Base-by-base conservation (phyloP, 2,329 filamentous ascomycete genomes). In the Fonsecaea monophora region DNA sequence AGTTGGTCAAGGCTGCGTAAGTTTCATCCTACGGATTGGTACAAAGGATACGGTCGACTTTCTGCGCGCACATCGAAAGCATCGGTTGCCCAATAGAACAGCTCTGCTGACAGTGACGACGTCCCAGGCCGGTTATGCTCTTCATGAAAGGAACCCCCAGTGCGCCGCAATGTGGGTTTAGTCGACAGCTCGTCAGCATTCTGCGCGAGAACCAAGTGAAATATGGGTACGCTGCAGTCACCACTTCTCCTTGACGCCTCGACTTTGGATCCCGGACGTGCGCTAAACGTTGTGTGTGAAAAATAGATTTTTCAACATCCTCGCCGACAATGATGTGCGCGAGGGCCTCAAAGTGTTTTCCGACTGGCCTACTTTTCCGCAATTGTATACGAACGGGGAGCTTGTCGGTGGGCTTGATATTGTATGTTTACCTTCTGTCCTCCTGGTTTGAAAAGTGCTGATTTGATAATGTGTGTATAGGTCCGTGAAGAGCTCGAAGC, bases 361-460 rank as follows among this genome's bases (percentile, higher is more conserved):
- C n/a, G 95, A 98, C 69, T 99, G 95, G 95, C 95, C 95, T 9
- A 99, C 95, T 0, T 99, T 92, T 80, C 95, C 95, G 21, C 95
- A 99, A 80, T 82, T 99, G 69, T 99, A 94, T 89, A 88, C 96
- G 12, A 87, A 90, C 67, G 94, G 95, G 13, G 93, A 97, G 78
- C 83, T 99, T 58, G 90, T 98, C 25, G 94, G 95, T 66, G 95
- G 95, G 1, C 81, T 99, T 73, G 95, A 99, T 78, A 99, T 99
- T 80, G 94, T 97, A 83, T 85, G 92, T 42, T 70, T 55, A 10
- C n/a, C 56, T 40, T 42, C 57, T 53, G 15, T 53, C 21, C n/a
- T 12, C 18, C 30, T 6, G 9, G 35, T 34, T 18, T 4, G 13
- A 48, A 37, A 45, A 62, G 62, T 21, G 57, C 48, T 63, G 15